phyloP scores from a whole-genome alignment of 768 basidiomycete genomes.

The Amanita phalloides region DNA sequence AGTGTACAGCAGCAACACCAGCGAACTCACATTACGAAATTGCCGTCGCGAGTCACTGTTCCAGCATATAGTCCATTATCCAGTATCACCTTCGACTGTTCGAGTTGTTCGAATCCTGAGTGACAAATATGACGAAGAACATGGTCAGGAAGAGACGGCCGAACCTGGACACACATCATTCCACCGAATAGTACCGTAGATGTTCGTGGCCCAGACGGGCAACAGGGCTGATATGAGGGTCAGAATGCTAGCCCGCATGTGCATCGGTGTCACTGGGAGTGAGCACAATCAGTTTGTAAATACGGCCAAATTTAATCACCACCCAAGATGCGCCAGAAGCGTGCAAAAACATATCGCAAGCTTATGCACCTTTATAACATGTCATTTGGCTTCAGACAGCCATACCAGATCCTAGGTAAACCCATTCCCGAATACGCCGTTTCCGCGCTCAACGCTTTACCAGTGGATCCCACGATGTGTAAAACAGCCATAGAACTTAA shows the following conservation, averaged over 20 bases:
- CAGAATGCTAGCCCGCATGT: background rate
- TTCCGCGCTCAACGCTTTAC: conserved; percentile 4
- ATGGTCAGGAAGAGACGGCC: conserved; percentile 11
- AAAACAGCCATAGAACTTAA: conserved; percentile 55
- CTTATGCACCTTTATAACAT: conserved; percentile 86
- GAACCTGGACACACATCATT: conserved; percentile 60
- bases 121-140: background rate
- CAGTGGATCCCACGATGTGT: conserved; percentile 85
- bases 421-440: conserved; percentile 7
- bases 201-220: conserved; percentile 34
- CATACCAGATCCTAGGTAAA: conserved; percentile 86
- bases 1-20: background rate
- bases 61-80: conserved; percentile 48
- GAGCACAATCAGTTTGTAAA: conserved; percentile 5
- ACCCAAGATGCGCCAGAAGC: conserved; percentile 78
- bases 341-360: conserved; percentile 90
- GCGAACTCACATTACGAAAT: conserved; percentile 52
- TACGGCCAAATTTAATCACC: conserved; percentile 6
- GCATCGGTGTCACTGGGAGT: background rate
- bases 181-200: conserved; percentile 57
- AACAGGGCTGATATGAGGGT: conserved; percentile 6
- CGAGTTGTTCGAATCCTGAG: conserved; percentile 28
- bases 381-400: conserved; percentile 85
- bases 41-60: conserved; percentile 44
- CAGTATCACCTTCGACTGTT: conserved; percentile 46